Evolutionary conservation across 768 basidiomycete species (phyloP), one percentile per base, ranked within the genome.

Genomic region (Megacollybia marginata): DNA sequence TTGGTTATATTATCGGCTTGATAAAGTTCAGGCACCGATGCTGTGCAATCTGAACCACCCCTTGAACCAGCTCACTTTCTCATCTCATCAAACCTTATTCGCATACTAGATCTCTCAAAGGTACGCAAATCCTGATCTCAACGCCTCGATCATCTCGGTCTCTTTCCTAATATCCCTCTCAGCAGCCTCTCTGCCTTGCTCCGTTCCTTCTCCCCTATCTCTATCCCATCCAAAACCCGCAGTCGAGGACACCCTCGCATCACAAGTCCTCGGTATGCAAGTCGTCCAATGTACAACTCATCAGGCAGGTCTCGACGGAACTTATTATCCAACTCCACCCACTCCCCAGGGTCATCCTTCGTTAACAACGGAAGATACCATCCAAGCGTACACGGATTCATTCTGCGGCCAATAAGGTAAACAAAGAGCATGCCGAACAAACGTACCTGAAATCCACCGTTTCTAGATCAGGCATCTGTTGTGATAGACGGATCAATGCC

Each of bases 311-410:
- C 85, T 61, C 87, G 83, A 16, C 94, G 82, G 74, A 94, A 97
- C 61, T 85, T 85, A 13, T 72, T 69, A 67, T 97, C 95, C 64
- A 90, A 69, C 55, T 83, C 83, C 57, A 80, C 72, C 91, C 92
- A 96, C 51, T 79, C 85, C 9, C 81, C 83, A 57, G 79, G 79
- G 47, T 78, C 70, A 57, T 83, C 82, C 56, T 77, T 73, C 51
- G 88, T 81, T 47, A 93, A 74, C 51, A 97, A 68, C 19, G 96
- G 92, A 33, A 96, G 75, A 66, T 99, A 98, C 87, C 92, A 95
- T 6, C 90, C 90, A 10, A 97, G 82, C 16, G 94, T 97, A 57
- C 88, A 92, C 48, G 96, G 94, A 62, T 99, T 99, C 92, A 97
- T 96, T 63, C 76, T 78, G 48, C 33, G 47, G 51, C 44, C 40